A percentile compares a stretch with the other conserved stretches of the same genome.
phyloP scores from a whole-genome alignment of 2,329 filamentous ascomycete genomes.

The Fusarium sp. region DNA sequence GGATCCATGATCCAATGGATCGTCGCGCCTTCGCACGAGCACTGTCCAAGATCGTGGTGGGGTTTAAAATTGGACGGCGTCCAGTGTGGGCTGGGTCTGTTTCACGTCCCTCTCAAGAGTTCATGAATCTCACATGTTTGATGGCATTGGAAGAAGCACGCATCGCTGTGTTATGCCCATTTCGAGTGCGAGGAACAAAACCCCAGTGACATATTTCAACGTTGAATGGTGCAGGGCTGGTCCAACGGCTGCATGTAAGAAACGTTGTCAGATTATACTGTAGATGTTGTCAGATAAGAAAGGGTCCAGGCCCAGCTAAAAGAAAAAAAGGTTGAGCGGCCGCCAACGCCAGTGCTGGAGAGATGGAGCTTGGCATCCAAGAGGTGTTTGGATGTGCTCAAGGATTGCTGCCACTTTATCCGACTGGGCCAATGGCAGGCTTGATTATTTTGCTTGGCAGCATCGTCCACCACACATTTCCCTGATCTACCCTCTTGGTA shows the following conservation, averaged over 20 bases:
- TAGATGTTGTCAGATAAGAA: not conserved
- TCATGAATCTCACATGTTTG: slow-evolving; percentile 2
- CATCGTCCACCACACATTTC: slow-evolving; percentile 23
- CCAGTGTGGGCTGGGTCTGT: slow-evolving; percentile 28
- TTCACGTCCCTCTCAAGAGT: slow-evolving; percentile 23
- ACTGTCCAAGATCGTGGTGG: slow-evolving; percentile 16
- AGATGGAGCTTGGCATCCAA: slow-evolving; percentile 20
- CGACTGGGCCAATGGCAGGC: slow-evolving; percentile 26
- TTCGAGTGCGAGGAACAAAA: not conserved
- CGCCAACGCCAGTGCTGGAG: slow-evolving; percentile 7
- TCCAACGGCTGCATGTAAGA: slow-evolving; percentile 1
- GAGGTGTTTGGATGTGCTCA: slow-evolving; percentile 21
- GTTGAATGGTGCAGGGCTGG: not conserved
- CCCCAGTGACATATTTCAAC: not conserved
- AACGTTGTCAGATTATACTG: not conserved
- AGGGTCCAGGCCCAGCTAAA: slow-evolving; percentile 19
- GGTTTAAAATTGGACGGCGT: slow-evolving; percentile 36
- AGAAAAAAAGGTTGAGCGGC: slow-evolving; percentile 2
- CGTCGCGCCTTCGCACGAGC: not conserved
- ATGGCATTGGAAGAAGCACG: not conserved
- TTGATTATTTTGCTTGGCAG: slow-evolving; percentile 29
- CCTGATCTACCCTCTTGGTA: slow-evolving; percentile 30
- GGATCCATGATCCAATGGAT: slow-evolving; percentile 19
- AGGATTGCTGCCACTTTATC: slow-evolving; percentile 29
- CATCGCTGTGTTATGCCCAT: not conserved